These are phyloP conservation scores for Fragilaria crotonensis DNA, from an alignment of 108 stramenopile genomes.

Conservation along the genomic window DNA sequence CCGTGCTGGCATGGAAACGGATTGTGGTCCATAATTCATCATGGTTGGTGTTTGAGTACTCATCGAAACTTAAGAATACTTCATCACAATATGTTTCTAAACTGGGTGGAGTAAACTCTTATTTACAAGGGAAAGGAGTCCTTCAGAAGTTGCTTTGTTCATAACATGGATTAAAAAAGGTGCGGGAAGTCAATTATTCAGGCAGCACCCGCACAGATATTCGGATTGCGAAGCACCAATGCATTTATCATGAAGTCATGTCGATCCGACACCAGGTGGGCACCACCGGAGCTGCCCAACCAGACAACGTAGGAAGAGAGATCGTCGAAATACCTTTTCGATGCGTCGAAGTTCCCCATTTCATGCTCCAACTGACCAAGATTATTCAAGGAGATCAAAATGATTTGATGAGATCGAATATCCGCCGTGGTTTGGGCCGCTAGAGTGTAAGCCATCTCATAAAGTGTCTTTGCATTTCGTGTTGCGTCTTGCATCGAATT, in stretches of 20 bases:
- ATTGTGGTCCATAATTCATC: too few species aligned
- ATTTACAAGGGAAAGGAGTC: too few species aligned
- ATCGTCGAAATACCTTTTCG: conserved; percentile 2
- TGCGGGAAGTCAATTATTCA: too few species aligned
- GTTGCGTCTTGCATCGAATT: neutral
- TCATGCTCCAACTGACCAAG: neutral
- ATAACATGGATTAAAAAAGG: too few species aligned
- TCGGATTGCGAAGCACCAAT: neutral
- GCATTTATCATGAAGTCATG: neutral
- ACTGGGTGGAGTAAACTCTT: too few species aligned
- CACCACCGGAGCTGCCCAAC: neutral
- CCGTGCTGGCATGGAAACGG: too few species aligned
- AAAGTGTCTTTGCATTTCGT: neutral
- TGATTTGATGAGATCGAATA: neutral
- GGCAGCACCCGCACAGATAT: neutral
- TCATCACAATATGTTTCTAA: too few species aligned
- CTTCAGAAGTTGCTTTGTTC: too few species aligned
- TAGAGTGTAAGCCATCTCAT: neutral
- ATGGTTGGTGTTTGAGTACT: too few species aligned
- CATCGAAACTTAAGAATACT: too few species aligned
- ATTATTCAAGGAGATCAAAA: neutral
- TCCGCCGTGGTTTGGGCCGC: neutral
- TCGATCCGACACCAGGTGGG: neutral
- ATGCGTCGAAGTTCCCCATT: neutral
- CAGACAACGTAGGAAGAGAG: neutral